Evolutionary conservation across 2,329 filamentous ascomycete genomes (phyloP).

Genomic region (Xenoacremonium recifei): DNA sequence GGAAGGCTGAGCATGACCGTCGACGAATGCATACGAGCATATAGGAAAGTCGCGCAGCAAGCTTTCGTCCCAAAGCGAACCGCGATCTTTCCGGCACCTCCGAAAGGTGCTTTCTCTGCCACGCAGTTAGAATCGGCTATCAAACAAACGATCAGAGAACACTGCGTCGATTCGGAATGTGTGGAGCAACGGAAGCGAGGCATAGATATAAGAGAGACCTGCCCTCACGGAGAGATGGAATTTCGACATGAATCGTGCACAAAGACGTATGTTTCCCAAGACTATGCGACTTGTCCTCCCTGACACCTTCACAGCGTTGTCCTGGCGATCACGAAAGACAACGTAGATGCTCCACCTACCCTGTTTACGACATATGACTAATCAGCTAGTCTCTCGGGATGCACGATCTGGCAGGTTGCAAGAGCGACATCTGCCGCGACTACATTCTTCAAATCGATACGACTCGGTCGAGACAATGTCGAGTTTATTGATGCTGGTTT

Average conservation of each 20-base stretch:
- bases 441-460: conserved; percentile 29
- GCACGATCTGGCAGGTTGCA: conserved; percentile 29
- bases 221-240: conserved; percentile 17
- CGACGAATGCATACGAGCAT: conserved; percentile 33
- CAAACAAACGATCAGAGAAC: conserved; percentile 13
- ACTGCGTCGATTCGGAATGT: conserved; percentile 14
- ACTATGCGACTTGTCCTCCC: not conserved
- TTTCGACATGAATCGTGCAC: conserved; percentile 22
- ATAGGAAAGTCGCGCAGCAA: conserved; percentile 12
- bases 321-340: conserved; percentile 27
- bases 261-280: conserved; percentile 18
- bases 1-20: conserved; percentile 38
- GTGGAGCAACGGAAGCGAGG: not conserved
- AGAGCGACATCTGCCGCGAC: conserved; percentile 28
- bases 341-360: conserved; percentile 22
- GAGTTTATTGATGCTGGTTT: conserved; percentile 31
- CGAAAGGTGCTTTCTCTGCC: conserved; percentile 22
- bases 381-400: conserved; percentile 15
- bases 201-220: conserved; percentile 3
- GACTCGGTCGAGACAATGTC: conserved; percentile 22
- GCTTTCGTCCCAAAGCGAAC: conserved; percentile 8
- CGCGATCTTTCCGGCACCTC: conserved; percentile 8
- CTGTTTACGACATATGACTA: conserved; percentile 28
- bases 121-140: conserved; percentile 24
- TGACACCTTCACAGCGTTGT: conserved; percentile 16